These are phyloP conservation scores for Hirsutella rhossiliensis DNA, from an alignment of 2,329 filamentous ascomycete species.

Conservation along the genomic window DNA sequence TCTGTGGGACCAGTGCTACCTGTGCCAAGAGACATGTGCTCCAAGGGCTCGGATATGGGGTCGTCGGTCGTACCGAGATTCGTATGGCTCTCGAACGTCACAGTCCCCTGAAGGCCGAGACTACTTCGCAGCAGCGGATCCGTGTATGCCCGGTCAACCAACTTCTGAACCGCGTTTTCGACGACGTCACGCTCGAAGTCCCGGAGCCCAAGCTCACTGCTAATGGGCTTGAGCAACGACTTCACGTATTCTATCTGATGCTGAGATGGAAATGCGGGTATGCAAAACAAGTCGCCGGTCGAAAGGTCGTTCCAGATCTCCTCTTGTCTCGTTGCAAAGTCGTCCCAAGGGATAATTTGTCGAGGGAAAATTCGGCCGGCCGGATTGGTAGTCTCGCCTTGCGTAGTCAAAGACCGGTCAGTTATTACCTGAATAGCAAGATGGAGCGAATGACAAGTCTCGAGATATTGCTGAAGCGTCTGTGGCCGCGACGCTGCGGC, in stretches of 20 bases:
- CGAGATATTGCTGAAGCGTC: too few species aligned
- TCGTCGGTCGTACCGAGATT: conserved; percentile 15
- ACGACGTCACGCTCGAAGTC: conserved; percentile 20
- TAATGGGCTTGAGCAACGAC: background rate
- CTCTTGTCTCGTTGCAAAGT: conserved; percentile 15
- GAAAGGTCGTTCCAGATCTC: background rate
- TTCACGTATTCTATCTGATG: background rate
- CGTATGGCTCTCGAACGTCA: conserved; percentile 24
- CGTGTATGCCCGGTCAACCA: conserved; percentile 16
- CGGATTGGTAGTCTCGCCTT: conserved; percentile 20
- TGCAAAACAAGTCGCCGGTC: background rate
- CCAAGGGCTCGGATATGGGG: conserved; percentile 12
- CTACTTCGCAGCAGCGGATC: conserved; percentile 13
- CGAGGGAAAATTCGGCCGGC: conserved; percentile 19
- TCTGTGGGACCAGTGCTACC: too few species aligned
- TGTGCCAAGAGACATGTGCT: conserved; percentile 10
- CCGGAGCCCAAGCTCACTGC: conserved; percentile 2
- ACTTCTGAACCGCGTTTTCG: conserved; percentile 16
- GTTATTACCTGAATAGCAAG: conserved; percentile 16
- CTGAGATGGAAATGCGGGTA: background rate
- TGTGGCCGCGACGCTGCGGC: too few species aligned
- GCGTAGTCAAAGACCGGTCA: conserved; percentile 17
- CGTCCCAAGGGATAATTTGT: conserved; percentile 23
- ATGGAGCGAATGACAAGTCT: background rate
- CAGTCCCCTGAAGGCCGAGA: conserved; percentile 18